phyloP scores from a whole-genome alignment of 495 filamentous ascomycete species.

The Trichoderma asperelloides region DNA sequence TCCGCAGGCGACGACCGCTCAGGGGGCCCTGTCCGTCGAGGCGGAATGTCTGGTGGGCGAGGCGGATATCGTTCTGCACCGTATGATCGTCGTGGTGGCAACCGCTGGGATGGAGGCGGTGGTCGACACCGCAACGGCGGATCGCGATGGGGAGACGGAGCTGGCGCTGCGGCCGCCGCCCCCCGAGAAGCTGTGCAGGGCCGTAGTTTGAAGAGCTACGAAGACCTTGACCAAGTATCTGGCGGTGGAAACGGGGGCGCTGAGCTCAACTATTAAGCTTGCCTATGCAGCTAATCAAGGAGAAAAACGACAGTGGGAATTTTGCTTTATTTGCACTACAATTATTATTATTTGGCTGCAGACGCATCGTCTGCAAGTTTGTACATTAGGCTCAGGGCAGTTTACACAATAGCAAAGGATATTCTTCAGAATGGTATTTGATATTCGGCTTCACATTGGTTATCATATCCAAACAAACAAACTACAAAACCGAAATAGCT shows the following conservation, averaged over 20 bases:
- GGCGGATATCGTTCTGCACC: slow-evolving; percentile 36
- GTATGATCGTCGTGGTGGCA: slow-evolving; percentile 42
- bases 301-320: not conserved
- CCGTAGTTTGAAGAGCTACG: slow-evolving; percentile 87
- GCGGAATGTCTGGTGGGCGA: slow-evolving; percentile 29
- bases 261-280: slow-evolving; percentile 49
- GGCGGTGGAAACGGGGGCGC: slow-evolving; percentile 47
- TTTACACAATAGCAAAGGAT: not conserved
- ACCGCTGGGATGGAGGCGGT: slow-evolving; percentile 23
- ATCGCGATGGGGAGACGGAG: slow-evolving; percentile 52
- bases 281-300: not conserved
- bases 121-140: slow-evolving; percentile 28
- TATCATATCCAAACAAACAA: not conserved
- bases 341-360: not conserved
- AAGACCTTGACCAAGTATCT: slow-evolving; percentile 79
- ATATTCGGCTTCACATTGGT: not conserved
- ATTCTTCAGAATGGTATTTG: not conserved
- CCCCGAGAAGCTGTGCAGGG: slow-evolving; percentile 83
- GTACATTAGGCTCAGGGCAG: slow-evolving; percentile 5
- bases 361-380: not conserved
- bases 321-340: not conserved
- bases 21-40: slow-evolving; percentile 39
- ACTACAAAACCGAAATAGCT: not conserved
- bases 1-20: slow-evolving; percentile 39
- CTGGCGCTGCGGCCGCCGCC: slow-evolving; percentile 59